Evolutionary conservation across 306 rosid species (phyloP).

Genomic region (Fragaria nilgerrensis): DNA sequence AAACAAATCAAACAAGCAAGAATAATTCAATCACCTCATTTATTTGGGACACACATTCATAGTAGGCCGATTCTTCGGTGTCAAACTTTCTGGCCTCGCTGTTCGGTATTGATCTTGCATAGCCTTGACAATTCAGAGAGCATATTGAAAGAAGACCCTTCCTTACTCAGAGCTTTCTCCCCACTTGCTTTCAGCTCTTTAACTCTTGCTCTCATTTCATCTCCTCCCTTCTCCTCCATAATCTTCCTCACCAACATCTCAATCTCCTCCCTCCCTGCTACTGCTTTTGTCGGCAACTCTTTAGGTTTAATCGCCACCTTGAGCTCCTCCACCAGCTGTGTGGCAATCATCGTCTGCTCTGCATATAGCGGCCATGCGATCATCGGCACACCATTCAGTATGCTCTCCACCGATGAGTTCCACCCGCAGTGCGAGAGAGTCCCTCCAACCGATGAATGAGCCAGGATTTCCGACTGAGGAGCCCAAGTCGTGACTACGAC

Average conservation of each 20-base stretch:
- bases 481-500: conserved; percentile 34
- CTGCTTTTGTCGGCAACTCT: neutral
- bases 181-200: conserved; percentile 21
- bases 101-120: conserved; percentile 9
- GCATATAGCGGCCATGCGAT: conserved; percentile 57
- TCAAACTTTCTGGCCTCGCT: neutral
- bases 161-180: conserved; percentile 25
- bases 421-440: conserved; percentile 50
- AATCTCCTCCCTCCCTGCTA: conserved; percentile 33
- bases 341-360: conserved; percentile 53
- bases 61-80: too few species aligned
- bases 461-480: conserved; percentile 25
- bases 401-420: conserved; percentile 46
- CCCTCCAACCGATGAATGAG: conserved; percentile 29
- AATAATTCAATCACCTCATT: too few species aligned
- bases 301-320: conserved; percentile 22
- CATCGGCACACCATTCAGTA: conserved; percentile 41
- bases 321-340: conserved; percentile 39
- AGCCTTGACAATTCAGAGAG: conserved; percentile 15
- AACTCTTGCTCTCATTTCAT: conserved; percentile 14
- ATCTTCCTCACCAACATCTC: conserved; percentile 41
- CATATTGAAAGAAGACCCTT: conserved; percentile 33
- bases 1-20: too few species aligned
- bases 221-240: conserved; percentile 39
- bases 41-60: too few species aligned